Base-by-base conservation (phyloP, 306 rosid species). In the Vigna hirtella region DNA sequence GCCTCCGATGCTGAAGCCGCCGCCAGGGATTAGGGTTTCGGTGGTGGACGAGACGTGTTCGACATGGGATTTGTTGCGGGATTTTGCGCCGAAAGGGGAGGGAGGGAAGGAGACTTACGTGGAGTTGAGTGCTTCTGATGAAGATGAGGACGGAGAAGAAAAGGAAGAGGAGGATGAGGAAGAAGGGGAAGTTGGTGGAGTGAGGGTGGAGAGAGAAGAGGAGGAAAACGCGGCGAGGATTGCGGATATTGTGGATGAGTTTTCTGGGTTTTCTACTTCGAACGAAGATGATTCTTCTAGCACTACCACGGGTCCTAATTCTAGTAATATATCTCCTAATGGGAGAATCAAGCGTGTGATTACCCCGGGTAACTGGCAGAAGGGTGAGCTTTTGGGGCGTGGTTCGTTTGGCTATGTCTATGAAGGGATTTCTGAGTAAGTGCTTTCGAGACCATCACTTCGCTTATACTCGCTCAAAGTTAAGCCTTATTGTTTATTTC, bases 321-420 rank as follows among this genome's bases (percentile, higher is more conserved):
- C 92, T 0, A 81, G 84, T 47, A 81, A 79, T 52, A 85, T 91
- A 78, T 94, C 98, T 34, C 98, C 98, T 1, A 90, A 83, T 62
- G 88, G 74, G 73, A 90, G 88, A 76, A 52, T 81, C 17, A 90
- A 78, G 83, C 88, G 82, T n/a, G 73, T 16, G 26, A 90, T 92
- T 52, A 75, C 85, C 59, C 28, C 81, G 13, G 81, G 81, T 18
- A 49, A 49, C 20, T 94, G 97, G 97, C 81, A 81, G 48, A 86
- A 85, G 86, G 97, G 97, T 24, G 87, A 72, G 2, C 96, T 86
- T 86, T 90, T 94, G 62, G 98, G 98, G 40, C 93, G 97, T 18
- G 98, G 98, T 52, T 89, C 98, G 11, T 94, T 92, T 80, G 98
- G 98, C 32, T 87, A 94, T 14, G 98, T 94, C 3, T 94, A 76